Evolutionary conservation across 129 eudicot species (phyloP).

Genomic region (Kitagawia praeruptora): DNA sequence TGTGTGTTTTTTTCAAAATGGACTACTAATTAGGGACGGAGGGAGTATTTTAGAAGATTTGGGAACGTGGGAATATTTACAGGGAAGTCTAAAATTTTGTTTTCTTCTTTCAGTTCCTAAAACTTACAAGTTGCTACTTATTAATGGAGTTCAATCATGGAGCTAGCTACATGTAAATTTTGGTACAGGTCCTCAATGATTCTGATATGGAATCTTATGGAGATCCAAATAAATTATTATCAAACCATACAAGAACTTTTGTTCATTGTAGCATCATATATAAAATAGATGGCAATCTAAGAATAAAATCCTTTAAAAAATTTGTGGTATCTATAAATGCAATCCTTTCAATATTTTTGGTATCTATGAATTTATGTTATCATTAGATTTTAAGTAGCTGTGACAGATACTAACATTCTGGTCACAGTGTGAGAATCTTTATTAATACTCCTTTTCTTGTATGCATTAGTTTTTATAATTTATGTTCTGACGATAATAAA

Average conservation of each 20-base stretch:
- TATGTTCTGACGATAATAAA: too few species aligned
- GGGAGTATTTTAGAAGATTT: neutral
- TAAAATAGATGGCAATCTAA: neutral
- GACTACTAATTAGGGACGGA: too few species aligned
- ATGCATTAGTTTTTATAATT: too few species aligned
- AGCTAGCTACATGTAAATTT: neutral
- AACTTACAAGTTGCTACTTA: neutral
- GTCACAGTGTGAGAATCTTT: neutral
- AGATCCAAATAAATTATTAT: neutral
- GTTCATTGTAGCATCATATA: neutral
- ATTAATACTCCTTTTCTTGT: too few species aligned
- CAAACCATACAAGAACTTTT: neutral
- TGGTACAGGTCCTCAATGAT: neutral
- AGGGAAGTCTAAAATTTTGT: neutral
- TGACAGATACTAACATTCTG: neutral
- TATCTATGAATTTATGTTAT: neutral
- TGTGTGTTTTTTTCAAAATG: too few species aligned
- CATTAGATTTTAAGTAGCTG: neutral
- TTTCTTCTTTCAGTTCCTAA: neutral
- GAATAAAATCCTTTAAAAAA: neutral
- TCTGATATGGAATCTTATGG: neutral
- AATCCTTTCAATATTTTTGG: neutral
- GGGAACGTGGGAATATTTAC: neutral
- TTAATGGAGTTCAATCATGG: neutral
- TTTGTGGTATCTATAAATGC: neutral